These are phyloP conservation scores for Termitomyces sp. DNA, from an alignment of 1,284 basidiomycete genomes.

Conservation along the genomic window DNA sequence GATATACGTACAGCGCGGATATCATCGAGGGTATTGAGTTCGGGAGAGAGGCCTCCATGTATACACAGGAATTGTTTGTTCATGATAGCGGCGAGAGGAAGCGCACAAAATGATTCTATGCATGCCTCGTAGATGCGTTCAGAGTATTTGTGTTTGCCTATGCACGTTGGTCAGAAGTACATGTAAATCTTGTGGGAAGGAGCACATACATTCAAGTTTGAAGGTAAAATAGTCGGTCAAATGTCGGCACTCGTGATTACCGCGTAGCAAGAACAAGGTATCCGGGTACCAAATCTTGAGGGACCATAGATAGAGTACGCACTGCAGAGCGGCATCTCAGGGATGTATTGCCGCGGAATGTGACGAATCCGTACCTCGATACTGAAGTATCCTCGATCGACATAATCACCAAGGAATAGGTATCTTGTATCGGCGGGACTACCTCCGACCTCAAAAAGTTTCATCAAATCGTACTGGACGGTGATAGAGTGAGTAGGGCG, in stretches of 20 bases:
- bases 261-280: constrained; percentile 84
- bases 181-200: not conserved
- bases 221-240: constrained; percentile 88
- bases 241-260: constrained; percentile 89
- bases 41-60: constrained; percentile 89
- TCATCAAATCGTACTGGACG: constrained; percentile 85
- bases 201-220: constrained; percentile 78
- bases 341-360: not conserved
- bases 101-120: constrained; percentile 90
- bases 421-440: constrained; percentile 92
- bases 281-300: constrained; percentile 93
- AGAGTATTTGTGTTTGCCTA: constrained; percentile 92
- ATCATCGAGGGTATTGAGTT: constrained; percentile 88
- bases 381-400: constrained; percentile 91
- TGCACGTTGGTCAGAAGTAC: not conserved
- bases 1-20: constrained; percentile 60
- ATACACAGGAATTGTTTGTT: constrained; percentile 98
- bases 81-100: constrained; percentile 92
- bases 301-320: constrained; percentile 85
- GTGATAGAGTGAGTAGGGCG: constrained; percentile 17
- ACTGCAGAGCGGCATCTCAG: constrained; percentile 40
- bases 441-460: constrained; percentile 92
- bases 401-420: constrained; percentile 92
- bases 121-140: constrained; percentile 87
- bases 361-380: constrained; percentile 59